Percentiles rank a stretch among this genome's conserved stretches.
These are phyloP conservation scores for Rhizopogon vulgaris DNA, from an alignment of 768 basidiomycete species.

Conservation along the genomic window DNA sequence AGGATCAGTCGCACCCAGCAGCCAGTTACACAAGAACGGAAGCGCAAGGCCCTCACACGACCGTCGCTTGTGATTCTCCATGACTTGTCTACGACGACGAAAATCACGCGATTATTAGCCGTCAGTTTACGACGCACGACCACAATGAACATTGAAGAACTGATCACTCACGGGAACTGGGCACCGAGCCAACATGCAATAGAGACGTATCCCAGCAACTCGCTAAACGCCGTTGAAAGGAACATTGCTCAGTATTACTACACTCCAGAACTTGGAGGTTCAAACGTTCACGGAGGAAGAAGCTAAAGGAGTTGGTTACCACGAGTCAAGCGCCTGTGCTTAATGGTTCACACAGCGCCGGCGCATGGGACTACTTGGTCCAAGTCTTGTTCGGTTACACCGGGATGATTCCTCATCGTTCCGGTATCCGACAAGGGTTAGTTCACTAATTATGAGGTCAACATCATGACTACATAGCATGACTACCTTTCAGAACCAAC, in stretches of 20 bases:
- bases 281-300: too few species aligned
- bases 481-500: too few species aligned
- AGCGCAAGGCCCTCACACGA: constrained; percentile 89
- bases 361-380: neutral
- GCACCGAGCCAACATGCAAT: constrained; percentile 81
- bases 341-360: constrained; percentile 10
- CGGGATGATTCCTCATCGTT: too few species aligned
- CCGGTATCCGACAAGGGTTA: neutral
- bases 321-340: constrained; percentile 10
- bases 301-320: neutral
- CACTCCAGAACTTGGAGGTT: neutral
- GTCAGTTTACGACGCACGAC: neutral
- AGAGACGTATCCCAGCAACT: constrained; percentile 62
- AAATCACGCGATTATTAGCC: constrained; percentile 3
- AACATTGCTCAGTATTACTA: constrained; percentile 13
- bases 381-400: neutral
- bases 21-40: constrained; percentile 92
- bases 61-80: constrained; percentile 68
- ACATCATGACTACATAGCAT: too few species aligned
- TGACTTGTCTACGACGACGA: constrained; percentile 57
- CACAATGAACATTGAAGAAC: constrained; percentile 2
- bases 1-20: constrained; percentile 55
- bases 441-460: too few species aligned
- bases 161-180: constrained; percentile 72
- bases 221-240: constrained; percentile 38